Evolutionary conservation across 495 filamentous ascomycete species (phyloP).

Genomic region (Aspergillus asperescens): DNA sequence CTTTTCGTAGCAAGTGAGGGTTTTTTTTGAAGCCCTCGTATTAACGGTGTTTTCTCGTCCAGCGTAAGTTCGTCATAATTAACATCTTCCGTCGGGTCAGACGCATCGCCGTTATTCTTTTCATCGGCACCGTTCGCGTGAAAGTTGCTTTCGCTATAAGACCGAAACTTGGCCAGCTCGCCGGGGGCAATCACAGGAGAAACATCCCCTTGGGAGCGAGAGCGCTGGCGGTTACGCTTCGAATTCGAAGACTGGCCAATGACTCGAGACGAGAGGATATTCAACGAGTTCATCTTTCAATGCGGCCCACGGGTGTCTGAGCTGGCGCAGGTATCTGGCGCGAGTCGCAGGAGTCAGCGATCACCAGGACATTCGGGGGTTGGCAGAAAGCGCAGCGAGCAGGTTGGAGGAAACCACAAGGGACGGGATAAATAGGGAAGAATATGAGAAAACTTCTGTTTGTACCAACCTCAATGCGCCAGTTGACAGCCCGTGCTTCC

Average conservation of each 20-base stretch:
- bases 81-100: slow-evolving; percentile 24
- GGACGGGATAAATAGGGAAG: slow-evolving; percentile 14
- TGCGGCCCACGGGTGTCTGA: slow-evolving; percentile 50
- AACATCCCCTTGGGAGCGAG: slow-evolving; percentile 58
- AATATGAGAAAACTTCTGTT: slow-evolving; percentile 16
- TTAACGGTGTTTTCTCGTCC: slow-evolving; percentile 65
- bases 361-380: slow-evolving; percentile 8
- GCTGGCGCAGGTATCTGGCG: slow-evolving; percentile 35
- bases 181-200: slow-evolving; percentile 38
- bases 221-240: slow-evolving; percentile 52
- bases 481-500: slow-evolving; percentile 40
- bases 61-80: slow-evolving; percentile 30
- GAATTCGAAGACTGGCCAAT: slow-evolving; percentile 54
- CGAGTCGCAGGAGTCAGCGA: slow-evolving; percentile 25
- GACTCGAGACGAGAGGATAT: slow-evolving; percentile 85
- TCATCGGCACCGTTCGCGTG: slow-evolving; percentile 28
- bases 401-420: not conserved
- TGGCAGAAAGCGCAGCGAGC: slow-evolving; percentile 15
- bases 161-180: slow-evolving; percentile 46
- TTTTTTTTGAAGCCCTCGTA: slow-evolving; percentile 37
- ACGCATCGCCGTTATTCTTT: slow-evolving; percentile 32
- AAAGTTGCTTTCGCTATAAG: slow-evolving; percentile 41
- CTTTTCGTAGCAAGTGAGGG: slow-evolving; percentile 56
- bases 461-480: slow-evolving; percentile 44
- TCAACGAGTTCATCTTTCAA: slow-evolving; percentile 94